phyloP scores from a whole-genome alignment of 2,329 filamentous ascomycete genomes.

The Paracamarosporium sp. region DNA sequence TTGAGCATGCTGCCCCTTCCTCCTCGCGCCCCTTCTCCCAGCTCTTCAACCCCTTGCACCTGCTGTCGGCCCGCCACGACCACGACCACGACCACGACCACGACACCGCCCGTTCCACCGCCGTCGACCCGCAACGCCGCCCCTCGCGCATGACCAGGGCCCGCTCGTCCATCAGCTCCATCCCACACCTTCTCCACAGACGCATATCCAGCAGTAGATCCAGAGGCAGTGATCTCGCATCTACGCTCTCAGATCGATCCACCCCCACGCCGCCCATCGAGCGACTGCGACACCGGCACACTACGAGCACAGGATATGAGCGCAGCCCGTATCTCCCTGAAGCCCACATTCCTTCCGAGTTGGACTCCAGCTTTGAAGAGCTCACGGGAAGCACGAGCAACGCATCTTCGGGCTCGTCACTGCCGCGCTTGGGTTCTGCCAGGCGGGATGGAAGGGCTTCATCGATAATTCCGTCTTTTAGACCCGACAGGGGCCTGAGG shows the following conservation, averaged over 20 bases:
- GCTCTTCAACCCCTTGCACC: slow-evolving; percentile 37
- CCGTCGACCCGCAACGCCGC: slow-evolving; percentile 27
- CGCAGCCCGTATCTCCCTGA: slow-evolving; percentile 40
- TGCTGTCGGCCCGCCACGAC: slow-evolving; percentile 35
- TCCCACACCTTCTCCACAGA: slow-evolving; percentile 38
- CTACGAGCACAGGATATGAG: slow-evolving; percentile 30
- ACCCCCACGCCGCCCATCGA: slow-evolving; percentile 18
- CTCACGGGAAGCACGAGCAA: slow-evolving; percentile 25
- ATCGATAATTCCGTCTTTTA: slow-evolving; percentile 43
- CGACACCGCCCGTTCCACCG: slow-evolving; percentile 41
- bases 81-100: slow-evolving; percentile 35
- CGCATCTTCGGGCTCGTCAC: slow-evolving; percentile 23
- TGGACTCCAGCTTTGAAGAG: slow-evolving; percentile 48
- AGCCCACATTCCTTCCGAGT: slow-evolving; percentile 40
- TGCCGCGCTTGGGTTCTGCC: slow-evolving; percentile 29
- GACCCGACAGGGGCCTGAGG: slow-evolving; percentile 44
- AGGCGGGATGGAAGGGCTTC: slow-evolving; percentile 41
- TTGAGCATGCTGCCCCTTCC: slow-evolving; percentile 18
- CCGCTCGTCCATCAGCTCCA: slow-evolving; percentile 45
- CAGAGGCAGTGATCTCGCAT: slow-evolving; percentile 20
- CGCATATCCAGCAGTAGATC: slow-evolving; percentile 31
- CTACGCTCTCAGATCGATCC: slow-evolving; percentile 18
- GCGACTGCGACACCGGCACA: slow-evolving; percentile 25
- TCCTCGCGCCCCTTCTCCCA: slow-evolving; percentile 29
- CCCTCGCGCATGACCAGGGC: slow-evolving; percentile 42